Base-by-base conservation (phyloP, 352 stramenopile genomes). In the Elongisporangium anandrum region DNA sequence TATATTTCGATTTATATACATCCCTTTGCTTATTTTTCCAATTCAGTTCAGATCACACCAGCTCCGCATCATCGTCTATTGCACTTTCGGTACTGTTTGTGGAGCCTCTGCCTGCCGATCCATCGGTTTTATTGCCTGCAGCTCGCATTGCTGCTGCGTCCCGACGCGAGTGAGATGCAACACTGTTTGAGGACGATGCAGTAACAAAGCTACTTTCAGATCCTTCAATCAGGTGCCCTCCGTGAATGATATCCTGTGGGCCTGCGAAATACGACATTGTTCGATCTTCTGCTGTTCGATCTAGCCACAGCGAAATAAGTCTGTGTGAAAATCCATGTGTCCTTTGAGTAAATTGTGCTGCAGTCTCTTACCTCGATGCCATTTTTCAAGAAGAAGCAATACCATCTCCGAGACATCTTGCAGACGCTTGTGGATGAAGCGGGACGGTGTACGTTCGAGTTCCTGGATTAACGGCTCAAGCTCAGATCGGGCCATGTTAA, bases 391-490 rank as follows among this genome's bases (percentile, higher is more conserved):
- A 22, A 92, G 55, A 49, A 87, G 76, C n/a, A 74, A 63, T 16
- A 92, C 83, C 63, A 90, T 77, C 48, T 90, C 81, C 0, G 83
- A 88, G 2, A 92, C 79, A 67, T 92, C 83, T 34, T 90, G 77
- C 22, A 92, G 59, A 4, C 83, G 78, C 55, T 90, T 90, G 61
- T 88, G 73, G 59, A 90, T 87, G 15, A 92, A 73, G 16, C 70
- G 68, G 7, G 77, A 85, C 20, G 79, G 69, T 10, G 83, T 88
- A 15, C 68, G 73, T 20, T 72, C 73, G 12, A 92, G 67, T 24
- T 88, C 81, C 8, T 74, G 64, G 20, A 92, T 50, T 39, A 92
- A 56, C 22, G 83, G 83, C 56, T 89, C 66, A 19, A 92, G 73
- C 56, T 88, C 80, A 1, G 72, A 79, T 3, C 50, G 64, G 0